phyloP scores from a whole-genome alignment of 1,284 basidiomycete species.

The Marasmius fiardii region DNA sequence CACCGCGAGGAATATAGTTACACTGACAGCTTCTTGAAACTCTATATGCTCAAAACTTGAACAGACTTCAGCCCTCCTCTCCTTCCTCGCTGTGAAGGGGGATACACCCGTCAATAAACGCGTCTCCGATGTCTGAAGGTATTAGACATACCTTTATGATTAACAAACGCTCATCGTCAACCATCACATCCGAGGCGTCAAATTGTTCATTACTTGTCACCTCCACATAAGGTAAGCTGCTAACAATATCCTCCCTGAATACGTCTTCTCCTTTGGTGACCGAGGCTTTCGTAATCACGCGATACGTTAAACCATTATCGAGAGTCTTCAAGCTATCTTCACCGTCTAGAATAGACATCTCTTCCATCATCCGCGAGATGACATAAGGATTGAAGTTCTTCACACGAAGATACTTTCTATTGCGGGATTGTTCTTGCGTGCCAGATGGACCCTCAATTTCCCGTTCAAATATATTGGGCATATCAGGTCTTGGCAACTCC shows the following conservation, averaged over 20 bases:
- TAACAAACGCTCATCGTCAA: constrained; percentile 47
- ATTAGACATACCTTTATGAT: constrained; percentile 36
- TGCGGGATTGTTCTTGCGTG: constrained; percentile 1
- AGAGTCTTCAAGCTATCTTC: background rate
- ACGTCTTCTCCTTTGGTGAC: constrained; percentile 37
- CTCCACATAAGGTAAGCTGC: constrained; percentile 46
- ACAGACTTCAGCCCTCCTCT: constrained; percentile 6
- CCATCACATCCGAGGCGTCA: constrained; percentile 50
- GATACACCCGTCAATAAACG: background rate
- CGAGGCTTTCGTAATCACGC: constrained; percentile 36
- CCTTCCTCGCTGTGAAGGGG: constrained; percentile 6
- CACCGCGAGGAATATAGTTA: background rate
- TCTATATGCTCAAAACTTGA: constrained; percentile 8
- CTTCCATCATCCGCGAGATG: constrained; percentile 22
- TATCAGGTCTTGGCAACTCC: background rate
- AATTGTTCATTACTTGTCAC: constrained; percentile 39
- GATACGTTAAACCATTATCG: constrained; percentile 23
- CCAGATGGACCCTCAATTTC: background rate
- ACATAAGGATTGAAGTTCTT: constrained; percentile 48
- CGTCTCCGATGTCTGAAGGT: background rate
- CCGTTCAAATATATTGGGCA: background rate
- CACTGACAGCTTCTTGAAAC: background rate
- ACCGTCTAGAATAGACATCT: constrained; percentile 12
- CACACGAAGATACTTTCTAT: constrained; percentile 34
- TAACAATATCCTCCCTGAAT: constrained; percentile 41